Percentiles rank a stretch among this genome's conserved stretches.
Conservation (phyloP, 2,329 filamentous ascomycete species). For the Akanthomyces muscarius region DNA sequence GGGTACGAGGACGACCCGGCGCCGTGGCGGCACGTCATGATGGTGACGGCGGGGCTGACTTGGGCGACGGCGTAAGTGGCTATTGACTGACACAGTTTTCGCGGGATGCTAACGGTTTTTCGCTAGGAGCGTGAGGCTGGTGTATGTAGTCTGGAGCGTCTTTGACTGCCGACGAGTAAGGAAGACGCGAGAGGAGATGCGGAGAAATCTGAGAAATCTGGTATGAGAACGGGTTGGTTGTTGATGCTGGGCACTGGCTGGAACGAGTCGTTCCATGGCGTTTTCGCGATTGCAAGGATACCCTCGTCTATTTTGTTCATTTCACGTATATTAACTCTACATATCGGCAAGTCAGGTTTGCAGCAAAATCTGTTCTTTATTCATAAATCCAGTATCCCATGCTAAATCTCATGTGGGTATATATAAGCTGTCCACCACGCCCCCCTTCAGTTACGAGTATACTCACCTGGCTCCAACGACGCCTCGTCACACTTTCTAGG, state of each 20-base stretch:
- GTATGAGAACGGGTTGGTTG: background rate
- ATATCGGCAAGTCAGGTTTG: background rate
- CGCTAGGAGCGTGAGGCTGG: background rate
- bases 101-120: background rate
- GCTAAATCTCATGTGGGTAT: background rate
- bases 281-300: conserved; percentile 4
- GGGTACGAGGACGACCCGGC: conserved; percentile 6
- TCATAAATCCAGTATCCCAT: background rate
- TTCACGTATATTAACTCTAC: background rate
- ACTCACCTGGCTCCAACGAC: conserved; percentile 22
- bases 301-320: background rate
- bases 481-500: conserved; percentile 21
- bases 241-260: background rate
- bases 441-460: conserved; percentile 19
- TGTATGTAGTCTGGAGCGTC: conserved; percentile 8
- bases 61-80: conserved; percentile 12
- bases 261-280: background rate
- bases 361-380: background rate
- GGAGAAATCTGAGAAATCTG: background rate
- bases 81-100: background rate
- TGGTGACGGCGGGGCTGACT: conserved; percentile 10
- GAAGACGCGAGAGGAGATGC: conserved; percentile 8
- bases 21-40: conserved; percentile 12
- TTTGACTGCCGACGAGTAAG: conserved; percentile 8
- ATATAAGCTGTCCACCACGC: background rate